Evolutionary conservation across 176 grass and related monocot genomes (phyloP).

Genomic region (Raddia distichophylla): DNA sequence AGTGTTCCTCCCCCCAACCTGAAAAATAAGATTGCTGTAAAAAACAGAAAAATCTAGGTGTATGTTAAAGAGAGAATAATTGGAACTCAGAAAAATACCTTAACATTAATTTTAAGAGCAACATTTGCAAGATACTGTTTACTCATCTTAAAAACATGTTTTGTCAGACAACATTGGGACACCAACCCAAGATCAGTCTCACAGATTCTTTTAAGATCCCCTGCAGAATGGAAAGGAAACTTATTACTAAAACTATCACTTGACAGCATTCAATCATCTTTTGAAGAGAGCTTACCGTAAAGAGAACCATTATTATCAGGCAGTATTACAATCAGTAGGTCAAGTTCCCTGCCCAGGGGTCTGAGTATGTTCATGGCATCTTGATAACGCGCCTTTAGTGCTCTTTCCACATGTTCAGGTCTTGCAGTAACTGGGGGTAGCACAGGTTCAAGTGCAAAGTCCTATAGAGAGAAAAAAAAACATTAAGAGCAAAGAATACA

Average conservation of each 20-base stretch:
- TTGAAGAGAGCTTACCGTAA: constrained; percentile 60
- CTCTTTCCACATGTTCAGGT: constrained; percentile 83
- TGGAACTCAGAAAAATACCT: constrained; percentile 53
- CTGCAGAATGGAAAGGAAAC: constrained; percentile 40
- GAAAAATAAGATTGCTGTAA: background rate
- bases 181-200: constrained; percentile 98
- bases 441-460: constrained; percentile 78
- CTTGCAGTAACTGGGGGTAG: constrained; percentile 67
- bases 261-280: background rate
- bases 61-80: background rate
- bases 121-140: constrained; percentile 97
- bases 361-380: constrained; percentile 75
- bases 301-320: constrained; percentile 88
- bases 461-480: constrained; percentile 38
- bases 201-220: constrained; percentile 93
- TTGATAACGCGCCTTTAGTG: constrained; percentile 72
- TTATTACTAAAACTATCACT: constrained; percentile 29
- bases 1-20: constrained; percentile 95
- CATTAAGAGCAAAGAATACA: background rate
- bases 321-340: constrained; percentile 88
- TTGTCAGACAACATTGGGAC: constrained; percentile 92
- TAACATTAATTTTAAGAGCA: constrained; percentile 95
- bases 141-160: constrained; percentile 97
- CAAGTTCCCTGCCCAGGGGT: constrained; percentile 68
- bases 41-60: background rate